Evolutionary conservation across 2,329 filamentous ascomycete species (phyloP).

Genomic region (Colletotrichum spinosum): DNA sequence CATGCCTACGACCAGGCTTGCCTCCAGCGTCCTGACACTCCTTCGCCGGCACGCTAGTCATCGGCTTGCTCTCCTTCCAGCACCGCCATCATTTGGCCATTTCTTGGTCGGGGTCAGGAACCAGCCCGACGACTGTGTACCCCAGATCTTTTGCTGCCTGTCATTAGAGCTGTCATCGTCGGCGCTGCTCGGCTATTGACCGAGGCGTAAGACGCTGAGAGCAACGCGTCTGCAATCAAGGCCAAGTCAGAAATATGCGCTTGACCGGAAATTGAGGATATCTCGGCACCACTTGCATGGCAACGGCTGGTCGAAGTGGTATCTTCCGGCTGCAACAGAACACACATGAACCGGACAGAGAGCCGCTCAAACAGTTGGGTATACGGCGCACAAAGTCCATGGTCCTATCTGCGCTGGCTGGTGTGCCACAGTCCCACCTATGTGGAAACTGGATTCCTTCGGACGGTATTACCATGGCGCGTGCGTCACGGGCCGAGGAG

Average conservation of each 20-base stretch:
- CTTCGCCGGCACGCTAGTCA: slow-evolving; percentile 12
- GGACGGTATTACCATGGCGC: no score
- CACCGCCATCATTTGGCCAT: slow-evolving; percentile 29
- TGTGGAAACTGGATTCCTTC: no score
- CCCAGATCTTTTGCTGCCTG: not conserved
- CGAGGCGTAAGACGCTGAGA: not conserved
- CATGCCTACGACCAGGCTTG: not conserved
- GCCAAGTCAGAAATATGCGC: slow-evolving; percentile 9
- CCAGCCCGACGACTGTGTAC: no score
- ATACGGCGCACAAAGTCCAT: no score
- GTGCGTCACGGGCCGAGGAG: slow-evolving; percentile 1
- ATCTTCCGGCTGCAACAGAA: no score
- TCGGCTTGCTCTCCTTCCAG: slow-evolving; percentile 33
- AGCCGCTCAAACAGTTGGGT: not conserved
- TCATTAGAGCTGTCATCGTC: slow-evolving; percentile 24
- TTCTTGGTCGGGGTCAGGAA: not conserved
- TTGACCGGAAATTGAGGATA: slow-evolving; percentile 12
- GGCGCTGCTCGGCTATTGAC: slow-evolving; percentile 18
- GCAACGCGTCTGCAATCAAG: slow-evolving; percentile 9
- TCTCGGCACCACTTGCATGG: slow-evolving; percentile 2
- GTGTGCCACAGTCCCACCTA: no score
- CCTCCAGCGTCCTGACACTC: slow-evolving; percentile 24
- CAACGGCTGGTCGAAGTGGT: no score
- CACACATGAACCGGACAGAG: not conserved
- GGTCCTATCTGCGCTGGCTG: no score